Evolutionary conservation across 192 early-diverging fungal genomes (phyloP).

Genomic region (Backusella morwellensis): DNA sequence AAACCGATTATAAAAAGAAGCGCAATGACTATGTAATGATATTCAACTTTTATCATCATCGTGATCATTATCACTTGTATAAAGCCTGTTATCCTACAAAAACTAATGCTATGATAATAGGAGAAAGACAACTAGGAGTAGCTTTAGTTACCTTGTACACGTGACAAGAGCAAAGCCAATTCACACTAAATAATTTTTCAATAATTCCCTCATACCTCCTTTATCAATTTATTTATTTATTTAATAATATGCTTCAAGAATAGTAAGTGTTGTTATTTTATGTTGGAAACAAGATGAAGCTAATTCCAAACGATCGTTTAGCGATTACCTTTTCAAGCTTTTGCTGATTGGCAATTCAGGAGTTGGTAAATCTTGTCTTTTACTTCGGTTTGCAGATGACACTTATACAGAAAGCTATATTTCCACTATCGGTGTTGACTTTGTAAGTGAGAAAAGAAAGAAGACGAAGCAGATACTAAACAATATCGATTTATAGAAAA

Average conservation of each 20-base stretch:
- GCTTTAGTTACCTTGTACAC: background rate
- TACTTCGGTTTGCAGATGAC: constrained; percentile 97
- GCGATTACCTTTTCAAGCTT: constrained; percentile 98
- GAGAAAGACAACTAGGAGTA: background rate
- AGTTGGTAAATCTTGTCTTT: constrained; percentile 96
- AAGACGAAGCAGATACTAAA: background rate
- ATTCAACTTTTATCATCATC: background rate
- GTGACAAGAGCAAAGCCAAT: background rate
- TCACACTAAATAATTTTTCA: background rate
- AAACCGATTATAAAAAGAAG: background rate
- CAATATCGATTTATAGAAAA: constrained; percentile 8
- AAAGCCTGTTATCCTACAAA: background rate
- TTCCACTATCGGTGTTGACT: constrained; percentile 98
- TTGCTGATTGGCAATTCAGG: constrained; percentile 97
- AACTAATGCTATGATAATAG: background rate
- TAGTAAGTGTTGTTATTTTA: constrained; percentile 17
- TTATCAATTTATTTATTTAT: background rate
- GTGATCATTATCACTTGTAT: background rate
- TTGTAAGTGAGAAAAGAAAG: constrained; percentile 55
- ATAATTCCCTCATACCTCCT: background rate
- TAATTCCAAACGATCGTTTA: constrained; percentile 24
- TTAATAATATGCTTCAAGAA: constrained; percentile 16
- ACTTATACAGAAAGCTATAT: constrained; percentile 99
- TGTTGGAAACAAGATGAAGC: background rate
- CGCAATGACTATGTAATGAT: background rate